These are phyloP conservation scores for Endocarpon pusillum DNA, from an alignment of 495 filamentous ascomycete species.

Conservation along the genomic window DNA sequence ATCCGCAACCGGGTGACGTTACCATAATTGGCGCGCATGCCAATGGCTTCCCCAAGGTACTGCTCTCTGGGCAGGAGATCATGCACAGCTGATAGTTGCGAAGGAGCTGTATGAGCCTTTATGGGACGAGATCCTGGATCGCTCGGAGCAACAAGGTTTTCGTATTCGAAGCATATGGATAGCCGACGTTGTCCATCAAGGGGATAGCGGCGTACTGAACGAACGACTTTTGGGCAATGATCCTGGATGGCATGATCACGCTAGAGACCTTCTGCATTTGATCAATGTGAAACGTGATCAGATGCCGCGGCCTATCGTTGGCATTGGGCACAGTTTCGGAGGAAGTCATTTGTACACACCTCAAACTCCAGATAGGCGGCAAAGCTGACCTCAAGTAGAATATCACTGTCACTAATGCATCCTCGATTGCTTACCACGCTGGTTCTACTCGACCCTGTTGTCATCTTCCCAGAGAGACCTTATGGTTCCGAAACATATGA, in stretches of 20 bases:
- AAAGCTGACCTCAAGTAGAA: constrained; percentile 12
- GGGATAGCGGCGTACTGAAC: constrained; percentile 58
- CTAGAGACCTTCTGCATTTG: constrained; percentile 74
- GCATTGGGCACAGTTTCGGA: constrained; percentile 83
- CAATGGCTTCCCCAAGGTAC: constrained; percentile 78
- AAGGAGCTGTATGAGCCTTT: constrained; percentile 80
- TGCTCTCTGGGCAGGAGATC: not conserved
- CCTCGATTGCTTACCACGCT: constrained; percentile 65
- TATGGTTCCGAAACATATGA: constrained; percentile 9
- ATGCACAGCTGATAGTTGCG: not conserved
- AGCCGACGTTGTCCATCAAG: constrained; percentile 64
- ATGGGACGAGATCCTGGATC: constrained; percentile 55
- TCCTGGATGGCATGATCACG: constrained; percentile 73
- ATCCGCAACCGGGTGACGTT: constrained; percentile 51
- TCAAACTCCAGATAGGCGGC: not conserved
- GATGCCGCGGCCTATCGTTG: constrained; percentile 80
- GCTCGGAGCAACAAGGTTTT: constrained; percentile 37
- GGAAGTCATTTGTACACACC: constrained; percentile 40
- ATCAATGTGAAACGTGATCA: constrained; percentile 66
- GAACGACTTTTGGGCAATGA: constrained; percentile 61
- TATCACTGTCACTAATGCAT: constrained; percentile 50
- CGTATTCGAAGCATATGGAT: constrained; percentile 73
- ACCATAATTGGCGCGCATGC: constrained; percentile 76
- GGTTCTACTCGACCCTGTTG: constrained; percentile 66
- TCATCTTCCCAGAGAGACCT: constrained; percentile 17